Conservation (phyloP, 768 basidiomycete genomes). For the Sistotremastrum niveocremeum region DNA sequence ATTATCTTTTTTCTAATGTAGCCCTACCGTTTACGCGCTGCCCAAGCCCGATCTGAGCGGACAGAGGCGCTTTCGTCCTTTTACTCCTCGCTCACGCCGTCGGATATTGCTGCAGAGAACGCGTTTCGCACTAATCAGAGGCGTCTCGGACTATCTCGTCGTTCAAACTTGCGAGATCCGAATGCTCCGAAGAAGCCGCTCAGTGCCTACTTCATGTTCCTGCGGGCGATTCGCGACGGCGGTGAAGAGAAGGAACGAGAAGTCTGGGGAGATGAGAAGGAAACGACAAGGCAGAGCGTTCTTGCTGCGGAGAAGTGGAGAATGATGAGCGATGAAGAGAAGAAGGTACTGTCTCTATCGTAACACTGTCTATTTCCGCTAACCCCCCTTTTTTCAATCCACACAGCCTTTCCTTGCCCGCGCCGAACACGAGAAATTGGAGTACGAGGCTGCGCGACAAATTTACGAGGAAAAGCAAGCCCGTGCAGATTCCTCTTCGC, state of each 20-base stretch:
- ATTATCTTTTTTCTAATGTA: conserved; percentile 16
- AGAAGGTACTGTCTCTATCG: conserved; percentile 46
- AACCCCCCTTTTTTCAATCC: conserved; percentile 3
- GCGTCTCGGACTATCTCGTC: conserved; percentile 83
- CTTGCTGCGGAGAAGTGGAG: conserved; percentile 89
- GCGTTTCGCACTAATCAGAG: conserved; percentile 82
- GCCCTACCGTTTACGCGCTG: conserved; percentile 77
- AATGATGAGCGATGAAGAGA: conserved; percentile 84
- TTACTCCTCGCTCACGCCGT: conserved; percentile 80
- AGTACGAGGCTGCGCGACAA: conserved; percentile 76
- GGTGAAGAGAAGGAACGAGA: conserved; percentile 59
- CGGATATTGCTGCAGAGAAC: conserved; percentile 92
- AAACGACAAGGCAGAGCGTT: conserved; percentile 91
- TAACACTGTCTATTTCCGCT: neutral
- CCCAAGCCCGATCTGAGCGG: conserved; percentile 75
- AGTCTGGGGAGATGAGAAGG: conserved; percentile 81
- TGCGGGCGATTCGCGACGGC: conserved; percentile 70
- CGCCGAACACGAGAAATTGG: conserved; percentile 90
- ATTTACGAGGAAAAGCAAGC: conserved; percentile 55
- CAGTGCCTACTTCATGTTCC: conserved; percentile 89
- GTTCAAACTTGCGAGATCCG: conserved; percentile 92
- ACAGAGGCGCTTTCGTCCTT: conserved; percentile 55
- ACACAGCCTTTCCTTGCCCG: conserved; percentile 79
- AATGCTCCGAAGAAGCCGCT: conserved; percentile 95
- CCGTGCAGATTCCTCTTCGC: too few species aligned